Evolutionary conservation across 768 basidiomycete genomes (phyloP).

Genomic region (Chalciporus sphaerocephalus): DNA sequence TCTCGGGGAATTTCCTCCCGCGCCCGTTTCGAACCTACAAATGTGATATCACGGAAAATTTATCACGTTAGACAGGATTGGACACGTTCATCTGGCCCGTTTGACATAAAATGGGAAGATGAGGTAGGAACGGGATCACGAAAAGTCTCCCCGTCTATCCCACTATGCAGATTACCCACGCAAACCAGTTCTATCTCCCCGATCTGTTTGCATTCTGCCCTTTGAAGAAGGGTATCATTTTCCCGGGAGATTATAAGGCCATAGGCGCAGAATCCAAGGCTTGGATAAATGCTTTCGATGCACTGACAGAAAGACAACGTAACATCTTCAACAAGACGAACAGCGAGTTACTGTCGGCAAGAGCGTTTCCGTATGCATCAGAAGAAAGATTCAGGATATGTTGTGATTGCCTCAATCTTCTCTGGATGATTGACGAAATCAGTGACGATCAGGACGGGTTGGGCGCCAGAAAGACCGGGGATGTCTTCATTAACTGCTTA

Average conservation of each 20-base stretch:
- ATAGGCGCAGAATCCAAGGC: constrained; percentile 54
- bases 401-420: constrained; percentile 58
- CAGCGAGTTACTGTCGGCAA: constrained; percentile 59
- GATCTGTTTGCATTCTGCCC: constrained; percentile 48
- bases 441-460: constrained; percentile 60
- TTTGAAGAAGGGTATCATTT: constrained; percentile 45
- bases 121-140: background rate
- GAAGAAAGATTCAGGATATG: constrained; percentile 54
- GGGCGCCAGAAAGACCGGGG: constrained; percentile 51
- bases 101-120: constrained; percentile 6
- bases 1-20: constrained; percentile 6
- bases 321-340: constrained; percentile 52
- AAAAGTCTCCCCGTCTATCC: background rate
- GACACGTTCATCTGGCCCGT: constrained; percentile 5
- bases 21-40: constrained; percentile 1
- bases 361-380: constrained; percentile 56
- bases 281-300: constrained; percentile 59
- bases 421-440: constrained; percentile 66
- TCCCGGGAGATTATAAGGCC: constrained; percentile 49
- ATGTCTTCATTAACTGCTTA: constrained; percentile 51
- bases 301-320: constrained; percentile 57
- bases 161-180: constrained; percentile 1
- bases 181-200: constrained; percentile 46
- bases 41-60: background rate
- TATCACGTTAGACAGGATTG: constrained; percentile 1